Percentiles rank a stretch among this genome's conserved stretches.
Conservation (phyloP, 805 yeast species). For the Kodamaea sagamina region DNA sequence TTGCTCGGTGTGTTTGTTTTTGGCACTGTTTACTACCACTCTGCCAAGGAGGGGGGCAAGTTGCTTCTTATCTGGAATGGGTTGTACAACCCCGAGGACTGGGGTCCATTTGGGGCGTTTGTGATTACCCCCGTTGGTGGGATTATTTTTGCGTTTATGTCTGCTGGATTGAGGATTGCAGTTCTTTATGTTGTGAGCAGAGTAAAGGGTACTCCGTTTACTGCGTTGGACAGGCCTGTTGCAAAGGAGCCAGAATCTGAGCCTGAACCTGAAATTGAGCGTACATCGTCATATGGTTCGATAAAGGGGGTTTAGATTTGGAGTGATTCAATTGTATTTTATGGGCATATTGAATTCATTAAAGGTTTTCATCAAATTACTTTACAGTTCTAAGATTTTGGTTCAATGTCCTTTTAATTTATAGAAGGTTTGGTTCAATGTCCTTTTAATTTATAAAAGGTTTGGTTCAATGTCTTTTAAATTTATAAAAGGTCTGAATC, state of each 20-base stretch:
- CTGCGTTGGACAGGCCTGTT: slow-evolving; percentile 46
- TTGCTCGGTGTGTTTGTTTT: slow-evolving; percentile 76
- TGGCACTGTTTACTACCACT: slow-evolving; percentile 76
- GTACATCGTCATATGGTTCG: slow-evolving; percentile 19
- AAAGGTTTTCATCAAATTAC: no score
- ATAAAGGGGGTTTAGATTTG: no score
- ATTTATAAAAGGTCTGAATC: no score
- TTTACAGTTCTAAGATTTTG: no score
- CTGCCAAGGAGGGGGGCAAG: slow-evolving; percentile 75
- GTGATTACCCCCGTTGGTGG: slow-evolving; percentile 89
- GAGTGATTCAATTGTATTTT: no score
- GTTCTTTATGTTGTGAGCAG: slow-evolving; percentile 33
- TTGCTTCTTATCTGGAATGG: slow-evolving; percentile 79
- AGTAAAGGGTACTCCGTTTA: slow-evolving; percentile 40
- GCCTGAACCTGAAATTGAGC: slow-evolving; percentile 1
- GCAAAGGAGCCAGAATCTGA: slow-evolving; percentile 18
- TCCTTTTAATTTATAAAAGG: no score
- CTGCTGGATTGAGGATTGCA: slow-evolving; percentile 51
- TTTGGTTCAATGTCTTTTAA: no score
- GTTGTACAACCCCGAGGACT: slow-evolving; percentile 70
- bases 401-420: no score
- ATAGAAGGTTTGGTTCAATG: no score
- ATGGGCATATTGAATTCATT: no score
- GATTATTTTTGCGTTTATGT: slow-evolving; percentile 54
- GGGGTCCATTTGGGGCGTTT: slow-evolving; percentile 96